These are phyloP conservation scores for Hamigera avellanea DNA, from an alignment of 495 filamentous ascomycete genomes.

Conservation along the genomic window DNA sequence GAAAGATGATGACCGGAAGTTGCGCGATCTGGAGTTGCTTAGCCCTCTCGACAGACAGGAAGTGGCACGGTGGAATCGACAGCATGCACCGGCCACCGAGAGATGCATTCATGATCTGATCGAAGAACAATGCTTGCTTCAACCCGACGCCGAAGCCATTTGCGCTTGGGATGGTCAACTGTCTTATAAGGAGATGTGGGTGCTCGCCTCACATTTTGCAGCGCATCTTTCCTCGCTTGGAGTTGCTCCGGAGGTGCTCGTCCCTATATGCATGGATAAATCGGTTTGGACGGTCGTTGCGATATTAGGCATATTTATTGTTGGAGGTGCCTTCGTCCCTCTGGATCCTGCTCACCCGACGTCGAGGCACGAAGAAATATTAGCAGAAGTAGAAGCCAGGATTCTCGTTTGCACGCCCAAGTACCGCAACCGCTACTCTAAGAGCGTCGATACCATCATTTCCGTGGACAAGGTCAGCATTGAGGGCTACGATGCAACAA, in stretches of 20 bases:
- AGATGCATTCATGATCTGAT: constrained; percentile 39
- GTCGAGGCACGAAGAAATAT: constrained; percentile 29
- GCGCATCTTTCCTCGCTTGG: constrained; percentile 31
- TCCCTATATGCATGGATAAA: constrained; percentile 49
- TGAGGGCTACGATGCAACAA: no score
- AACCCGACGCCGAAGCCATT: constrained; percentile 25
- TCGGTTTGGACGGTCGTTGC: constrained; percentile 42
- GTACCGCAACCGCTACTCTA: constrained; percentile 13
- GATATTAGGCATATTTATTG: constrained; percentile 40
- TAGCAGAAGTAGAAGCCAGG: constrained; percentile 23
- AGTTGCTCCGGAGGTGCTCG: constrained; percentile 33
- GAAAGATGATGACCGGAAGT: constrained; percentile 14
- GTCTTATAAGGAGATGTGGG: constrained; percentile 25
- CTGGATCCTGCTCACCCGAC: constrained; percentile 48
- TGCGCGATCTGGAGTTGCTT: constrained; percentile 21
- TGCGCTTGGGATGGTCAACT: constrained; percentile 35
- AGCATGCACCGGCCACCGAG: constrained; percentile 16
- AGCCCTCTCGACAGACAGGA: constrained; percentile 22
- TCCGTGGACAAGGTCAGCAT: constrained; percentile 27
- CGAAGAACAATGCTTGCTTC: constrained; percentile 10
- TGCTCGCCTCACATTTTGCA: constrained; percentile 24
- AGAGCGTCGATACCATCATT: constrained; percentile 21
- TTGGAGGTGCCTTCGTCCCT: constrained; percentile 46
- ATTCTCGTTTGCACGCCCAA: constrained; percentile 30
- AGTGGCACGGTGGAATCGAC: constrained; percentile 23